Evolutionary conservation across 768 basidiomycete species (phyloP), one percentile per base, ranked within the genome.

Genomic region (Suillus discolor): DNA sequence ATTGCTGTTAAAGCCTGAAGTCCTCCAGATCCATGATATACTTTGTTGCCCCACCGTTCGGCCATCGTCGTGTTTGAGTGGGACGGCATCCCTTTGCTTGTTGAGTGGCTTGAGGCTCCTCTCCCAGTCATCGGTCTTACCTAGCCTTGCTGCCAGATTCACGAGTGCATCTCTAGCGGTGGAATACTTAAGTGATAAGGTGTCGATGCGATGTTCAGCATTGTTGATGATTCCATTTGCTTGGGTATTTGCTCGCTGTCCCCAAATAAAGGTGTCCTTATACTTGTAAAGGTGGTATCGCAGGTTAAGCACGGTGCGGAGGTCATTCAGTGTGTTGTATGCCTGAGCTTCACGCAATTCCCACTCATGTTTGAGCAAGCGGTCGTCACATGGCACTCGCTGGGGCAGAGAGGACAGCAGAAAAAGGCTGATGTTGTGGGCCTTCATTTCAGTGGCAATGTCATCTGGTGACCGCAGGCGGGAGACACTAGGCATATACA

Each of bases 401-500:
- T n/a, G n/a, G n/a, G n/a, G n/a, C n/a, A n/a, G n/a, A n/a, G n/a
- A n/a, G n/a, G n/a, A n/a, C n/a, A n/a, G n/a, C n/a, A 47, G 45
- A 12, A 47, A n/a, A 23, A 47, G 45, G n/a, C 45, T 47, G 6
- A 47, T 47, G 45, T 23, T 47, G 45, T 47, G n/a, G n/a, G n/a
- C 45, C 45, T 47, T 47, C 1, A 5, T 47, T 47, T 47, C n/a
- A 23, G 45, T 47, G 3, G 45, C 11, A 23, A 47, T 47, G 11
- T 47, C 45, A 47, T 47, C 45, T 47, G 9, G 45, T 47, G 45
- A 47, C 45, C 1, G 9, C 45, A 47, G n/a, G n/a, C 4, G n/a
- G 31, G 36, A 36, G n/a, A 61, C 59, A 25, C 36, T n/a, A 42
- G 59, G 59, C 59, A 61, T 31, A 42, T 61, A 61, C n/a, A 61